These are phyloP conservation scores for Backusella tarrabulga DNA, from an alignment of 192 early-diverging fungal species.

Conservation along the genomic window DNA sequence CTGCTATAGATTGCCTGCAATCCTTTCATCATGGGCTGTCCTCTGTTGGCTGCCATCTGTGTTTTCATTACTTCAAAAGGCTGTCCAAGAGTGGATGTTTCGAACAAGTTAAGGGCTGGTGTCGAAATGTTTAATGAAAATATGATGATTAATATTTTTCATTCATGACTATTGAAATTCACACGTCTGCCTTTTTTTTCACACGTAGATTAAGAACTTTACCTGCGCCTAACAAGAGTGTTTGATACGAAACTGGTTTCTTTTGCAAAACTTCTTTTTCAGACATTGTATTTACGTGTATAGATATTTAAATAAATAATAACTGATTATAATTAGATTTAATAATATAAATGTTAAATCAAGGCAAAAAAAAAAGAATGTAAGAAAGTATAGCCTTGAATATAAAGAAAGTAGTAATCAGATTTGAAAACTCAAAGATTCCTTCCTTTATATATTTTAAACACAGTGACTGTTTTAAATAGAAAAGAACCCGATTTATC, in stretches of 20 bases:
- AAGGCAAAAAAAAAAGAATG: background rate
- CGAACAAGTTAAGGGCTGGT: conserved; percentile 73
- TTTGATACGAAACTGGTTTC: conserved; percentile 84
- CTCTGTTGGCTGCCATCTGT: conserved; percentile 92
- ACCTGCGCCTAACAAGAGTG: conserved; percentile 87
- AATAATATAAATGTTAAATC: too few species aligned
- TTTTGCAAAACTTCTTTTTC: conserved; percentile 53
- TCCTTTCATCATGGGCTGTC: conserved; percentile 71
- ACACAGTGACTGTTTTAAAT: background rate
- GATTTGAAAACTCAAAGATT: background rate
- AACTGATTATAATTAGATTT: too few species aligned
- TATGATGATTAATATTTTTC: conserved; percentile 3
- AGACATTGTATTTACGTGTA: background rate
- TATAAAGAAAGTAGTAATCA: background rate
- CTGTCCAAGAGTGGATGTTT: conserved; percentile 89
- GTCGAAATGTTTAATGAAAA: background rate
- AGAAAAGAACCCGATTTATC: background rate
- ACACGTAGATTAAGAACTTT: conserved; percentile 23
- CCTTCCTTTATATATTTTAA: background rate
- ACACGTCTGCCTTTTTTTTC: background rate
- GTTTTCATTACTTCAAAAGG: conserved; percentile 98
- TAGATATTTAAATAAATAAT: background rate
- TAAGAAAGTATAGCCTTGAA: background rate
- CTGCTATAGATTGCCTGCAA: conserved; percentile 77
- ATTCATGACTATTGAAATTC: background rate